Conservation (phyloP, 2,329 filamentous ascomycete genomes). For the Rutstroemia sp. region DNA sequence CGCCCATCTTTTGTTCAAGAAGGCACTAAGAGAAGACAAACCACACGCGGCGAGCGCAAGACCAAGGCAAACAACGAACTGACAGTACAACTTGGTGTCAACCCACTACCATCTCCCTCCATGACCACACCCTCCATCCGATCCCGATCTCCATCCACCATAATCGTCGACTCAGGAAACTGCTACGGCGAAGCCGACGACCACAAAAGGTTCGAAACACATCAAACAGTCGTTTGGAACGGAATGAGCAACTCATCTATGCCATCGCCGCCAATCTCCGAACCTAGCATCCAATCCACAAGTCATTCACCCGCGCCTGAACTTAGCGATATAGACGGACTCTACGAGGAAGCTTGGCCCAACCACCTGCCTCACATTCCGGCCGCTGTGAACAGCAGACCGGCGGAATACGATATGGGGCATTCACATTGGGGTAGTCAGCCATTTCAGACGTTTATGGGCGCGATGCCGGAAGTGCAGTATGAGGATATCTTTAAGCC, state of each 20-base stretch:
- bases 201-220: constrained; percentile 9
- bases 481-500: constrained; percentile 30
- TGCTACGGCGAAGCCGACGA: constrained; percentile 1
- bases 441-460: constrained; percentile 30
- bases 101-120: constrained; percentile 8
- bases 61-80: constrained; percentile 4
- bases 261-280: constrained; percentile 24
- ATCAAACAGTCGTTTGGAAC: constrained; percentile 16
- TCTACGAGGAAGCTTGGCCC: constrained; percentile 26
- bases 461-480: constrained; percentile 22
- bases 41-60: constrained; percentile 13
- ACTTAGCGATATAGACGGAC: constrained; percentile 22
- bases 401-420: constrained; percentile 20
- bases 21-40: constrained; percentile 21
- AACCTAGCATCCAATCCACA: constrained; percentile 9
- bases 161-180: constrained; percentile 18
- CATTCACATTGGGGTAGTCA: constrained; percentile 24
- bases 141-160: constrained; percentile 19
- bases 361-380: constrained; percentile 16
- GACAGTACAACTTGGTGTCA: constrained; percentile 1
- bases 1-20: constrained; percentile 29
- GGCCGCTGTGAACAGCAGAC: neutral
- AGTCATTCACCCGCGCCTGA: constrained; percentile 11
- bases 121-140: constrained; percentile 19
- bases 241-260: constrained; percentile 17